Base-by-base conservation (phyloP, 257 asterid species). In the Jacaranda copaia region DNA sequence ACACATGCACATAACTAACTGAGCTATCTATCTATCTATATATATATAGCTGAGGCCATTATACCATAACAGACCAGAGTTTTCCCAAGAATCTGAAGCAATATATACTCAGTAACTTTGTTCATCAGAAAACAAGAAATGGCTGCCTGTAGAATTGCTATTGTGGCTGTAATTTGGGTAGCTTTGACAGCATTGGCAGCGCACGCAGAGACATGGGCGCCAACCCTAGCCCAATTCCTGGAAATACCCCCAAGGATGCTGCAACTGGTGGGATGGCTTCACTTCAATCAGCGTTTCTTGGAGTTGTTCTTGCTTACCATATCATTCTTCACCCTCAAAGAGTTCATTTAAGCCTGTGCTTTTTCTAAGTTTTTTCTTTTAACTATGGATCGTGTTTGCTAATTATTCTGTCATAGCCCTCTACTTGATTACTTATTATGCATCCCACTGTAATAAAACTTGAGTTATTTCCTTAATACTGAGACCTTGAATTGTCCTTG, bases 281-380 rank as follows among this genome's bases (percentile, higher is more conserved):
- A 42, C 13, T 62, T 12, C 70, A 80, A 51, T 45, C 65, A 4
- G 40, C 43, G 35, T 45, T 75, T 36, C 65, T 80, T 6, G 81
- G 84, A 43, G 14, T 68, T 61, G 58, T 75, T 42, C 74, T 56
- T 40, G 84, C 84, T 32, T 32, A 70, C 73, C 12, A 10, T 80
- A 52, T 80, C 80, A 52, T 43, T 80, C 58, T 61, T 73, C 74
- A 36, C 84, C 25, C 36, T 80, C 8, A 80, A 80, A 60, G 77
- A 80, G 8, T 5, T 74, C 5, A 58, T n/a, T 68, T 80, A 43
- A 75, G 64, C 32, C 5, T 55, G 61, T 55, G 19, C 32, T 25
- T 55, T 0, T 4, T n/a, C 19, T 55, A n/a, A 55, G 32, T 55
- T 55, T 8, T 55, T 52, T 52, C 15, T 13, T 52, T 13, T 13